Conservation (phyloP, 352 stramenopile genomes). For the Pythium dissotocum region DNA sequence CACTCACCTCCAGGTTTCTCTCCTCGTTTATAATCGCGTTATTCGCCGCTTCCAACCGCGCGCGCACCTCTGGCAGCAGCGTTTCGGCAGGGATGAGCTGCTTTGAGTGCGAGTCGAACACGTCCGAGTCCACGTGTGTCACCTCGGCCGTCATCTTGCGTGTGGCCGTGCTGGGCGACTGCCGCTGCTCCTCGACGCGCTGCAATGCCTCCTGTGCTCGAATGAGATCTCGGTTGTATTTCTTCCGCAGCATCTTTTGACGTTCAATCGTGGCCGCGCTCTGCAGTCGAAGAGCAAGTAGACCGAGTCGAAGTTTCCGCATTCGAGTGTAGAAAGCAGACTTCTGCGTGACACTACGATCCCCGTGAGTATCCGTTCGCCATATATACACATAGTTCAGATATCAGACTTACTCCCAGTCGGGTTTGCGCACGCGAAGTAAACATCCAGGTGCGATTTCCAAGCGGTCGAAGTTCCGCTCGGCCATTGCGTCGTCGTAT, state of each 20-base stretch:
- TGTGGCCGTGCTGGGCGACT: not conserved
- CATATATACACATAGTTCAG: not conserved
- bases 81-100: conserved; percentile 55
- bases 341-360: conserved; percentile 39
- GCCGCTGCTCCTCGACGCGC: conserved; percentile 41
- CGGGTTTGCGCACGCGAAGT: conserved; percentile 57
- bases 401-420: conserved; percentile 50
- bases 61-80: conserved; percentile 46
- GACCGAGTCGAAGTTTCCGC: conserved; percentile 58
- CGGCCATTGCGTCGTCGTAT: conserved; percentile 42
- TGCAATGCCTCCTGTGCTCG: conserved; percentile 47
- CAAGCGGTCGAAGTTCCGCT: conserved; percentile 42
- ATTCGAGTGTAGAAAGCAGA: conserved; percentile 53
- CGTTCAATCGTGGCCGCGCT: conserved; percentile 37
- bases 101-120: conserved; percentile 68
- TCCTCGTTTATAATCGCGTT: conserved; percentile 45
- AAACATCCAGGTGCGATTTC: conserved; percentile 41
- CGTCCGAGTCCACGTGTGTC: conserved; percentile 56
- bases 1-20: conserved; percentile 44
- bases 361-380: not conserved
- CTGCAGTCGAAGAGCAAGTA: conserved; percentile 32
- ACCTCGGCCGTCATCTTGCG: conserved; percentile 26
- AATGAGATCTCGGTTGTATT: conserved; percentile 48
- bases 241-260: conserved; percentile 44
- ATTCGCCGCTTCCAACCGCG: conserved; percentile 41